These are phyloP conservation scores for Podospora pseudocomata DNA, from an alignment of 495 filamentous ascomycete species.

Conservation along the genomic window DNA sequence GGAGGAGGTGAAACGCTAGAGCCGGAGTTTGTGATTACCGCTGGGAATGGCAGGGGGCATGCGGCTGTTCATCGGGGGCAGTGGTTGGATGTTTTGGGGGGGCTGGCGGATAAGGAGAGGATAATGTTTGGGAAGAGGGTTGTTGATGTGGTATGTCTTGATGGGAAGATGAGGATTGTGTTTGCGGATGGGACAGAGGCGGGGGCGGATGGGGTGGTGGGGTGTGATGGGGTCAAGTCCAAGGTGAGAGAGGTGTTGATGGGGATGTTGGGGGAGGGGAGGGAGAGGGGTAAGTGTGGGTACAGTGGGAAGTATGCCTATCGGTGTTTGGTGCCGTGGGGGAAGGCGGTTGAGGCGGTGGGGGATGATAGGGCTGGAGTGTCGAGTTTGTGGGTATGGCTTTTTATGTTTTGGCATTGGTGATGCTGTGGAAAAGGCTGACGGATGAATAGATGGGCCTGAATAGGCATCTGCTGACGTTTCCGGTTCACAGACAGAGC, in stretches of 20 bases:
- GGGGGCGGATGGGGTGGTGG: conserved; percentile 53
- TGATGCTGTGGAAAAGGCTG: background rate
- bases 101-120: conserved; percentile 45
- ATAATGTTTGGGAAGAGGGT: conserved; percentile 48
- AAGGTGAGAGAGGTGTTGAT: conserved; percentile 46
- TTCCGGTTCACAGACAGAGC: conserved; percentile 51
- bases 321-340: conserved; percentile 53
- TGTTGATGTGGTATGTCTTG: conserved; percentile 21
- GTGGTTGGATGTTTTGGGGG: conserved; percentile 58
- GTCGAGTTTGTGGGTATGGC: conserved; percentile 48
- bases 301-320: conserved; percentile 54
- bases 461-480: conserved; percentile 59
- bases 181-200: conserved; percentile 56
- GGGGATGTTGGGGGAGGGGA: conserved; percentile 19
- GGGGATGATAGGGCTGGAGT: conserved; percentile 57
- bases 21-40: conserved; percentile 23
- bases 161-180: conserved; percentile 40
- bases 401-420: conserved; percentile 33
- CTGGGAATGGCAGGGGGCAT: conserved; percentile 21
- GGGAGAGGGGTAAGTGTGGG: conserved; percentile 30
- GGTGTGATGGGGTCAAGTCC: conserved; percentile 59
- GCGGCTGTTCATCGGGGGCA: conserved; percentile 53
- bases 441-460: conserved; percentile 53
- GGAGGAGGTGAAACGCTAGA: conserved; percentile 5
- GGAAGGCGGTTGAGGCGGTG: conserved; percentile 46